Base-by-base conservation (phyloP, 176 grass and related monocot genomes). In the Phoenix dactylifera region DNA sequence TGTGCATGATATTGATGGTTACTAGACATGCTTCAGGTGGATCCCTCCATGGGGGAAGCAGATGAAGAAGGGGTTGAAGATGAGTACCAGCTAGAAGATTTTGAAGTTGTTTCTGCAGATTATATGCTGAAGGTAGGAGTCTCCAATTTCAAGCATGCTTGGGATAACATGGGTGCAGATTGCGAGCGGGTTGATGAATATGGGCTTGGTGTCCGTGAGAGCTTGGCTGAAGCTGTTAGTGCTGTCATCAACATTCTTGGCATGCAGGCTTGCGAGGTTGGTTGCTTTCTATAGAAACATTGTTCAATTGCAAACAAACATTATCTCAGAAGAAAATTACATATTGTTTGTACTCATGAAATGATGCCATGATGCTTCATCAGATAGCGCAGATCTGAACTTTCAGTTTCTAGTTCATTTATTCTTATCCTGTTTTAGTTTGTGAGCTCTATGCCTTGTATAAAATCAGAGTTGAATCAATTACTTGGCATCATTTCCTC, bases 61-160 rank as follows among this genome's bases (percentile, higher is more conserved):
- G 93, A 98, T 7, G 93, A 98, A 26, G 93, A 98, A 67, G 93
- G 93, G 51, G 93, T 92, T 59, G 93, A 98, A 67, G 93, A 98
- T 17, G 93, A 98, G 59, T 98, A 98, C 68, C 93, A 98, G 64
- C 79, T 98, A 9, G 88, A 98, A 82, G 93, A 98, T 54, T 60
- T 98, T 4, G 93, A 98, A 81, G 77, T 98, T 22, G 73, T 71
- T 54, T 78, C 74, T 66, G 93, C 87, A 51, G 93, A 98, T 74
- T 98, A 98, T 60, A 92, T 98, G 82, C 64, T 91, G 63, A 92
- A 88, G 70, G 88, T 98, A 24, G 81, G 79, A 66, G 84, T 98
- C 24, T 91, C 84, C 6, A 98, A 92, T 67, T 98, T 98, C 88
- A 74, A 79, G 71, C 92, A 98, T 74, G 88, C 84, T 66, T 98